These are phyloP conservation scores for Hippophae gyantsensis DNA, from an alignment of 306 rosid species.

Conservation along the genomic window DNA sequence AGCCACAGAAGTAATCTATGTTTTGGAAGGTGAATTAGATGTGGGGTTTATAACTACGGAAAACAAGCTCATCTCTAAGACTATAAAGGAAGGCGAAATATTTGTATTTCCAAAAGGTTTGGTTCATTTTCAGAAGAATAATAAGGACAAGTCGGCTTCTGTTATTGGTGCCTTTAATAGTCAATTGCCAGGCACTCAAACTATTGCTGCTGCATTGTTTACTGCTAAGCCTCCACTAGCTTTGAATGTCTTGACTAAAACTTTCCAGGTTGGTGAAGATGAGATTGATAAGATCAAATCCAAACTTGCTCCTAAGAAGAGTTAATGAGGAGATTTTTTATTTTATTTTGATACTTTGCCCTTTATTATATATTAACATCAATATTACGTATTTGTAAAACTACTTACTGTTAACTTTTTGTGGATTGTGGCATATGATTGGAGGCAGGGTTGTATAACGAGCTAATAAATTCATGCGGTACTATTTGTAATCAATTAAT, in stretches of 20 bases:
- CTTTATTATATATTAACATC: no score
- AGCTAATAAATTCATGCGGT: no score
- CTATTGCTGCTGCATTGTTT: slow-evolving; percentile 50
- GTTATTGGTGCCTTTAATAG: slow-evolving; percentile 69
- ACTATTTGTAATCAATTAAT: no score
- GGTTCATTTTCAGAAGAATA: slow-evolving; percentile 85
- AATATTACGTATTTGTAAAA: no score
- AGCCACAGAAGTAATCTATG: slow-evolving; percentile 75
- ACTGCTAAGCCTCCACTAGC: slow-evolving; percentile 57
- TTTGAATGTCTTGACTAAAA: slow-evolving; percentile 46
- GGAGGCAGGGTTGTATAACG: no score
- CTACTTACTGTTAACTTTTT: no score
- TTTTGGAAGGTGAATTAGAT: slow-evolving; percentile 58
- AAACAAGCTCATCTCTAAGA: slow-evolving; percentile 53
- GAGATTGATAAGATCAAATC: slow-evolving; percentile 57
- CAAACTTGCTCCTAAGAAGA: slow-evolving; percentile 50
- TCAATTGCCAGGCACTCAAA: slow-evolving; percentile 72
- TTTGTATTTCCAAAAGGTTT: slow-evolving; percentile 73
- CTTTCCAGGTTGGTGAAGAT: slow-evolving; percentile 57
- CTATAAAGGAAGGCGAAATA: slow-evolving; percentile 55
- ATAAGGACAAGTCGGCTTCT: slow-evolving; percentile 38
- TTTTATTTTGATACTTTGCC: no score
- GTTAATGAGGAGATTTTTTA: no score
- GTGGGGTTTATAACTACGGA: slow-evolving; percentile 74
- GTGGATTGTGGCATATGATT: no score